Conservation (phyloP, 176 grass and related monocot genomes). For the Zoysia japonica region DNA sequence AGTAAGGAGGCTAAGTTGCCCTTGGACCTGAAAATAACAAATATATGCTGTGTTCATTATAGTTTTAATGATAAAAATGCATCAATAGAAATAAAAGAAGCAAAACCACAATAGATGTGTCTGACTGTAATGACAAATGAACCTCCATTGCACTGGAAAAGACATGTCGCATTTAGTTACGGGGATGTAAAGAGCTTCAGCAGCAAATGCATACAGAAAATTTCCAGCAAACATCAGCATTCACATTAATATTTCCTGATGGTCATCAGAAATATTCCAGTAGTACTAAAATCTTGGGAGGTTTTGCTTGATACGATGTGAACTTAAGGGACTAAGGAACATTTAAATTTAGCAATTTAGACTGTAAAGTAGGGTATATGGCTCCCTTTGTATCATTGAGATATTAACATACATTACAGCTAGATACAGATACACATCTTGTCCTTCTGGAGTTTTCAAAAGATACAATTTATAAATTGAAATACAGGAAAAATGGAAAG, state of each 20-base stretch:
- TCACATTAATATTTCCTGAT: not conserved
- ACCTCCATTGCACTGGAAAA: conserved; percentile 9
- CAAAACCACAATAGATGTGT: conserved; percentile 7
- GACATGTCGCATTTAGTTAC: not conserved
- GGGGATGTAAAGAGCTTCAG: conserved; percentile 22
- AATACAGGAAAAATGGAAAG: not conserved
- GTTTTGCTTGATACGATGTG: conserved; percentile 10
- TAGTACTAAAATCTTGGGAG: conserved; percentile 21
- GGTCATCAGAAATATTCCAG: not conserved
- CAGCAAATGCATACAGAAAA: not conserved
- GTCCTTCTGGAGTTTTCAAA: not conserved
- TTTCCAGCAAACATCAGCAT: not conserved
- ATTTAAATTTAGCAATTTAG: conserved; percentile 5
- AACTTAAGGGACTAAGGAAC: not conserved
- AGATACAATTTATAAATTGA: conserved; percentile 12
- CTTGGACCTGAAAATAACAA: conserved; percentile 86
- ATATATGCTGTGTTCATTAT: conserved; percentile 24
- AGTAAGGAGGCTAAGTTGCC: conserved; percentile 82
- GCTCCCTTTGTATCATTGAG: not conserved
- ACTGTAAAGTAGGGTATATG: conserved; percentile 13
- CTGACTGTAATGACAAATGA: conserved; percentile 26
- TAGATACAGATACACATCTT: conserved; percentile 1
- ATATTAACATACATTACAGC: not conserved
- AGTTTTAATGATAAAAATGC: conserved; percentile 13
- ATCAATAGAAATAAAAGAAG: conserved; percentile 18